phyloP scores from a whole-genome alignment of 306 rosid species.

The Prunus fruticosa region DNA sequence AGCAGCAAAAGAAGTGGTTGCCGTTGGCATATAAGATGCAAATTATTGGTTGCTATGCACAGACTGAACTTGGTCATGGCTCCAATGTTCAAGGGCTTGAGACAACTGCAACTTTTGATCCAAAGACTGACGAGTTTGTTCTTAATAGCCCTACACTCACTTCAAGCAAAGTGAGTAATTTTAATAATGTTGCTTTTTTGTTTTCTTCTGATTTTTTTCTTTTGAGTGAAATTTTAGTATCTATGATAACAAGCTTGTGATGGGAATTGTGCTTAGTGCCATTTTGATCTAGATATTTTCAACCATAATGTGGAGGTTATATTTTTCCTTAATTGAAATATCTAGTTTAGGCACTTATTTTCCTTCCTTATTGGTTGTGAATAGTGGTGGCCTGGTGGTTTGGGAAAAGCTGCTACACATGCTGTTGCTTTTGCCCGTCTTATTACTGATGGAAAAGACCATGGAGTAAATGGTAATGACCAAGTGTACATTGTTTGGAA shows the following conservation, averaged over 20 bases:
- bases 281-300: not conserved
- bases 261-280: not conserved
- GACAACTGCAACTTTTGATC: constrained; percentile 95
- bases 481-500: constrained; percentile 1
- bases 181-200: not conserved
- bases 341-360: constrained; percentile 27
- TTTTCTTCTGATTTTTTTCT: not conserved
- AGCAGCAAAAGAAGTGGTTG: constrained; percentile 90
- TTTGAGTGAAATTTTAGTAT: constrained; percentile 10
- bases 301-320: not conserved
- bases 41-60: constrained; percentile 98
- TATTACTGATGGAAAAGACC: constrained; percentile 62
- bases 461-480: constrained; percentile 79
- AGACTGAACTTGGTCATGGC: constrained; percentile 99
- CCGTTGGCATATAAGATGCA: constrained; percentile 86
- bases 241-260: not conserved
- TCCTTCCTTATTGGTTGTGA: constrained; percentile 24
- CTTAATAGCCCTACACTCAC: constrained; percentile 91
- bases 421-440: constrained; percentile 88
- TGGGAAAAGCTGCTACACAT: constrained; percentile 90
- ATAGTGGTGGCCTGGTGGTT: constrained; percentile 99
- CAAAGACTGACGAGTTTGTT: constrained; percentile 75
- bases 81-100: constrained; percentile 98
- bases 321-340: not conserved
- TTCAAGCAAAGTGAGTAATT: constrained; percentile 82